Evolutionary conservation across 2,329 filamentous ascomycete genomes (phyloP).

Genomic region (Mollisiaceae sp.): DNA sequence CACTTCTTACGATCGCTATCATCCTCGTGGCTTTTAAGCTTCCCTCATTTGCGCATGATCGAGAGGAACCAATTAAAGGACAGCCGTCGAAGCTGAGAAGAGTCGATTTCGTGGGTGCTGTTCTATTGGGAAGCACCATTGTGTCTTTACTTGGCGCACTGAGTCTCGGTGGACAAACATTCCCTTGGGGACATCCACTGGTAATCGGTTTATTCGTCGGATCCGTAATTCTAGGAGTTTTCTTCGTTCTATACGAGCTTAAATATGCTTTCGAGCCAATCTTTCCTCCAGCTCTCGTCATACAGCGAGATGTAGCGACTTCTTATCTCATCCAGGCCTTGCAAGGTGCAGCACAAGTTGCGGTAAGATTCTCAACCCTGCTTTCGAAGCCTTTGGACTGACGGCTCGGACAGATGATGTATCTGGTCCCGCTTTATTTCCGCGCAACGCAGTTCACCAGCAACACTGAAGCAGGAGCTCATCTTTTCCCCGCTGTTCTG

Average conservation of each 20-base stretch:
- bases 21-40: slow-evolving; percentile 48
- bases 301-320: slow-evolving; percentile 56
- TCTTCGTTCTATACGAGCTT: slow-evolving; percentile 43
- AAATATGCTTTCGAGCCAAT: slow-evolving; percentile 59
- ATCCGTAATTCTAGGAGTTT: slow-evolving; percentile 37
- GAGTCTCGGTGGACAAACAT: slow-evolving; percentile 54
- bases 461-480: slow-evolving; percentile 61
- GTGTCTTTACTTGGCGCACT: slow-evolving; percentile 51
- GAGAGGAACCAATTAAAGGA: slow-evolving; percentile 21
- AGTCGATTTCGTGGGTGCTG: slow-evolving; percentile 64
- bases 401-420: slow-evolving; percentile 56
- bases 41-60: slow-evolving; percentile 19
- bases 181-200: slow-evolving; percentile 44
- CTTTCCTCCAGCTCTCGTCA: slow-evolving; percentile 60
- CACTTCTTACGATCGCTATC: slow-evolving; percentile 58
- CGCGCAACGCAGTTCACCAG: slow-evolving; percentile 64
- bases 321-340: slow-evolving; percentile 57
- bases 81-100: slow-evolving; percentile 48
- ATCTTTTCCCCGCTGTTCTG: slow-evolving; percentile 69
- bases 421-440: slow-evolving; percentile 72
- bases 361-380: slow-evolving; percentile 45
- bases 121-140: slow-evolving; percentile 52
- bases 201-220: slow-evolving; percentile 43
- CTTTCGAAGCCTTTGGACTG: not conserved
- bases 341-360: slow-evolving; percentile 63